Evolutionary conservation across 177 flowering plant genomes (phyloP).

Genomic region (Telopea speciosissima): DNA sequence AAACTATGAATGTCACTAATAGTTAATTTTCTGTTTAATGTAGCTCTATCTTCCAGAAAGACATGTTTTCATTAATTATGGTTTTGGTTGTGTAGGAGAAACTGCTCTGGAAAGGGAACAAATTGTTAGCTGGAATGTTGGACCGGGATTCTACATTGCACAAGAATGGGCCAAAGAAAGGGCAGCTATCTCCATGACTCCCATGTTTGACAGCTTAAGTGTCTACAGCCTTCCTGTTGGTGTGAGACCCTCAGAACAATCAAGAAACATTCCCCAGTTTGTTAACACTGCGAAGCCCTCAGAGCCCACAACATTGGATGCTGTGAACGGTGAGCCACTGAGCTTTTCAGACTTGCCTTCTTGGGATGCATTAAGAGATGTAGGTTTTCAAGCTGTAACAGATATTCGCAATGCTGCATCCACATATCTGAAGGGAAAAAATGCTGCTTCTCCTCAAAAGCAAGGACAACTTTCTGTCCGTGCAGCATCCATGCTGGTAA

Average conservation of each 20-base stretch:
- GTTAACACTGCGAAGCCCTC: constrained; percentile 14
- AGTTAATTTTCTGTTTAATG: not conserved
- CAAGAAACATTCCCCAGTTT: constrained; percentile 18
- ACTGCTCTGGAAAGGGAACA: constrained; percentile 52
- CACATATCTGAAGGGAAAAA: constrained; percentile 31
- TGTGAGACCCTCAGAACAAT: constrained; percentile 45
- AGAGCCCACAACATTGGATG: constrained; percentile 24
- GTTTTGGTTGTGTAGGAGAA: constrained; percentile 24
- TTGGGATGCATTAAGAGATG: constrained; percentile 46
- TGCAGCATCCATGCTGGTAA: constrained; percentile 98
- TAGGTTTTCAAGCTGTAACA: constrained; percentile 39
- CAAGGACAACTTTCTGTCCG: constrained; percentile 70
- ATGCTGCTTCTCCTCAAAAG: constrained; percentile 40
- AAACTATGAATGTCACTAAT: not conserved
- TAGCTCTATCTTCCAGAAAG: constrained; percentile 4
- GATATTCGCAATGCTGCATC: constrained; percentile 42
- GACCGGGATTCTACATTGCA: constrained; percentile 44
- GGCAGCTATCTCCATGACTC: constrained; percentile 26
- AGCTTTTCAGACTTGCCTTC: constrained; percentile 25
- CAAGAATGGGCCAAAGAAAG: constrained; percentile 54
- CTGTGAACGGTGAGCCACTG: constrained; percentile 16
- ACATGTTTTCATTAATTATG: constrained; percentile 4
- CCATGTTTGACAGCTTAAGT: constrained; percentile 34
- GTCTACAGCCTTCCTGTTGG: constrained; percentile 72
- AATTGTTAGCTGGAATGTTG: constrained; percentile 43